These are phyloP conservation scores for Triglochin maritima DNA, from an alignment of 106 monocot species.

Conservation along the genomic window DNA sequence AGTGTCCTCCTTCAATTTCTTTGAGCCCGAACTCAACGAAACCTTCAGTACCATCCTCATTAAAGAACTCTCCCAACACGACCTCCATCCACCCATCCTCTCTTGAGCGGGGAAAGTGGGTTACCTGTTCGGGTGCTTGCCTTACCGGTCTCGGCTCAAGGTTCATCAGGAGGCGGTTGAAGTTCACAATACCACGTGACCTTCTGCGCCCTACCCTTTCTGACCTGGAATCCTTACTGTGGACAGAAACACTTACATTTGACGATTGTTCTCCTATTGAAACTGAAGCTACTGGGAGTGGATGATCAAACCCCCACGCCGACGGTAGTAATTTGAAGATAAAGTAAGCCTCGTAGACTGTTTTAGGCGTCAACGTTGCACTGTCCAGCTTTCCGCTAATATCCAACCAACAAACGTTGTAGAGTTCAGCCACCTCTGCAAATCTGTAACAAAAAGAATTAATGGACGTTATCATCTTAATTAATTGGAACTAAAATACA, in stretches of 20 bases:
- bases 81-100: conserved; percentile 21
- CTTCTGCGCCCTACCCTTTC: too few species aligned
- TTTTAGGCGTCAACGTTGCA: conserved; percentile 5
- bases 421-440: not conserved
- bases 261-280: not conserved
- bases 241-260: not conserved
- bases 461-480: not conserved
- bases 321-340: not conserved
- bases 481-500: not conserved
- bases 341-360: conserved; percentile 7
- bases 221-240: not conserved
- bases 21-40: conserved; percentile 3
- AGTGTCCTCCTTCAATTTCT: conserved; percentile 10
- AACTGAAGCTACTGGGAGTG: conserved; percentile 1
- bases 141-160: not conserved
- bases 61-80: conserved; percentile 10
- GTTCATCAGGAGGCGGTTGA: not conserved
- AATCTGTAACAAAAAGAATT: conserved; percentile 1
- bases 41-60: conserved; percentile 6
- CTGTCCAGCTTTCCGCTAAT: conserved; percentile 7
- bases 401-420: conserved; percentile 2
- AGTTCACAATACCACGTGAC: too few species aligned
- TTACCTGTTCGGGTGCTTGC: not conserved
- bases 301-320: not conserved
- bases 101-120: not conserved